Evolutionary conservation across 306 rosid genomes (phyloP), one percentile per base, ranked within the genome.

Genomic region (Dryas alaskensis): DNA sequence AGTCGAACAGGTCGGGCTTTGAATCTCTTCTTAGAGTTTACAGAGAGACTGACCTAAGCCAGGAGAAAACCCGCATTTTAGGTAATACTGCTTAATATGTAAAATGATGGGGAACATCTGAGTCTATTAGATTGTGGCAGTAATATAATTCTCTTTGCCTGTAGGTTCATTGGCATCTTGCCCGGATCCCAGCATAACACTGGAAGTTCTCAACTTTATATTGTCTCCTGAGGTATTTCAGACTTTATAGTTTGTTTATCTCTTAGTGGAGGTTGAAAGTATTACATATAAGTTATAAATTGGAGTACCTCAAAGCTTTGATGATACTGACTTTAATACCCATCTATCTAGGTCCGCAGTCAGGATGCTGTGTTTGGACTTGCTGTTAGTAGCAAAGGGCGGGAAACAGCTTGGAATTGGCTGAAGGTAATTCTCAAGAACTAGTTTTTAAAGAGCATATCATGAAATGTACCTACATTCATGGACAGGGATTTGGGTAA

Each of bases 321-420:
- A 72, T 81, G 69, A 76, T 76, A 49, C 39, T 31, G 60, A 42
- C 45, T 78, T 74, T 43, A 8, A 51, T 73, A 37, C 37, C 51
- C 67, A 14, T 62, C 7, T 19, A 63, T 74, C 48, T 55, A 92
- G 97, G 98, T 91, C 67, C 93, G 97, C 7, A 91, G 86, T 77
- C 98, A 93, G 82, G 98, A 93, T 81, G 97, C 86, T 71, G 79
- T 85, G 75, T 78, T 69, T 66, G 98, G 98, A 74, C 86, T 91
- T 12, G 73, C 79, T 76, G 87, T 87, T 73, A 54, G 83, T 69
- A 48, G 45, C 54, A 80, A 89, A 72, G 98, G 96, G 70, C 90
- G 96, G 67, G 97, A 93, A 52, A 78, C 87, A 60, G 93, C 96
- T 73, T 93, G 98, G 98, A 51, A 79, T 8, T 91, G 97, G 98